Evolutionary conservation across 2,329 filamentous ascomycete genomes (phyloP), one percentile per base, ranked within the genome.

Genomic region (Simplicillium aogashimaense): DNA sequence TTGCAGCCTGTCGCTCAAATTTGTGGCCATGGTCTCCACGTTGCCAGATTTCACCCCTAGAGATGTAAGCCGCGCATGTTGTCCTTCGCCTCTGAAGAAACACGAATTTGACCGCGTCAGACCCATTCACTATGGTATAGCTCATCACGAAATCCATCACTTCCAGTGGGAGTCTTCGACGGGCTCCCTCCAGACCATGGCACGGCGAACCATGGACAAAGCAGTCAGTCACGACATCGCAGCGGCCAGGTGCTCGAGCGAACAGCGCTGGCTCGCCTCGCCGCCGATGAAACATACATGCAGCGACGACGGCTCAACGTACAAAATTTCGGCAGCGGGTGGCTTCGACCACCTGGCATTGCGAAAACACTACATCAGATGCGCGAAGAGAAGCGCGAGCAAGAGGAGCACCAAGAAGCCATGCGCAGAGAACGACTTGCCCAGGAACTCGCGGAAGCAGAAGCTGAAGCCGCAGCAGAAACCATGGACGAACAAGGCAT

Each of bases 271-370:
- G 75, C 82, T 9, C 71, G 81, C 2, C 75, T 95, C 10, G 70
- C 76, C 18, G 66, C 77, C 33, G 90, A 95, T 56, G 92, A 97
- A 64, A 74, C 79, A 45, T 74, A 79, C 43, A 73, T 94, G 47
- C 76, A 81, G 40, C 74, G 82, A 8, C 86, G 90, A 36, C 87
- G 89, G 53, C 65, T 77, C 36, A 87, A 90, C 49, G 83, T 97
- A 25, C 77, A 83, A 36, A 85, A 88, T 53, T 95, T 94, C 56
- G 92, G 92, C 44, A 84, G 81, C 48, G 76, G 76, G 35, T 98
- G 92, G 92, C 81, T 98, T 41, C 85, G 83, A 43, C 92, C 92
- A 0, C 88, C 87, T 0, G 92, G 90, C 7, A 74, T 95, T 41
- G 60, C 78, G 42, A 98, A 97, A 69, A 95, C 90, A 1, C 77